These are phyloP conservation scores for Paecilomyces sp. DNA, from an alignment of 2,329 filamentous ascomycete genomes.

Conservation along the genomic window DNA sequence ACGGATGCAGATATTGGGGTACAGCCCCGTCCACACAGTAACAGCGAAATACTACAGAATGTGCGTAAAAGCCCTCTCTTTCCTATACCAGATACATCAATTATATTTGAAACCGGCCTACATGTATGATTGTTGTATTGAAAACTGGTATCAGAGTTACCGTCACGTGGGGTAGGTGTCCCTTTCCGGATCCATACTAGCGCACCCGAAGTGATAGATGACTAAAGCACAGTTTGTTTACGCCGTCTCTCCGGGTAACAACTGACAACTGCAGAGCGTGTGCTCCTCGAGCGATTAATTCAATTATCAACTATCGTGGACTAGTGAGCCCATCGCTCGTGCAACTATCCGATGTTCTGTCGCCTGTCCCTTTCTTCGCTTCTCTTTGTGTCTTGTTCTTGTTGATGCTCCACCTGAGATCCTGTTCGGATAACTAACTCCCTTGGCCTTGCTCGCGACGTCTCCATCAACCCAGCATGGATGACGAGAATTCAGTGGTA, in stretches of 20 bases:
- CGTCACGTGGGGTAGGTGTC: background rate
- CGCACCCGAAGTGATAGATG: slow-evolving; percentile 11
- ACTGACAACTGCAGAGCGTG: background rate
- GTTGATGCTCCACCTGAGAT: background rate
- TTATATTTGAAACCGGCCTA: background rate
- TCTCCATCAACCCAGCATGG: slow-evolving; percentile 16
- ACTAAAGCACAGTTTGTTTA: slow-evolving; percentile 30
- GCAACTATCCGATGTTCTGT: background rate
- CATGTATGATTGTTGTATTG: background rate
- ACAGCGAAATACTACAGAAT: no score
- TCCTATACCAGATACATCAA: background rate
- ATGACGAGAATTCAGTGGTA: slow-evolving; percentile 25
- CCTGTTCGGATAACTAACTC: background rate
- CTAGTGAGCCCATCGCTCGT: background rate
- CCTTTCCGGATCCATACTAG: slow-evolving; percentile 1
- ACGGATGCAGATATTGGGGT: background rate
- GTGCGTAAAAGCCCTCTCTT: no score
- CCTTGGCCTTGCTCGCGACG: background rate
- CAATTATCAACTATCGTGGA: no score
- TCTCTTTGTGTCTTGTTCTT: background rate
- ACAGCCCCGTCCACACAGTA: no score
- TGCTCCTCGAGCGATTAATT: no score
- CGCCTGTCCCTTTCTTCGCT: background rate
- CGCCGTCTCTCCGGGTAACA: slow-evolving; percentile 17
- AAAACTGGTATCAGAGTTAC: background rate